A percentile compares a stretch with the other conserved stretches of the same genome.
Evolutionary conservation across 176 grass and related monocot species (phyloP).

Genomic region (Oryza meridionalis): DNA sequence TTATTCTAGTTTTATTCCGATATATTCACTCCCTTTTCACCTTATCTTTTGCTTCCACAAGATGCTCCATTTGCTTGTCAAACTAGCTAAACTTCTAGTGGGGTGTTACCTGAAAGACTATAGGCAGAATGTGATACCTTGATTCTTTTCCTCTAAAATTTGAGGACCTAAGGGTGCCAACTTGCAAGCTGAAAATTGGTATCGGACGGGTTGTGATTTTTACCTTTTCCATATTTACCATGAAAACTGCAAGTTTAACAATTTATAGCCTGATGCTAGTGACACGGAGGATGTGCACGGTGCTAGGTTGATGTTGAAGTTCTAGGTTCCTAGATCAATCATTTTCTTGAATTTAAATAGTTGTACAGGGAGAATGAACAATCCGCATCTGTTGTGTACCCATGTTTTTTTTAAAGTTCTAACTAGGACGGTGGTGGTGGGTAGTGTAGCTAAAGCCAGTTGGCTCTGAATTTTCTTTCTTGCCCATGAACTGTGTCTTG

Average conservation of each 20-base stretch:
- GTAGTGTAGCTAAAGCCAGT: background rate
- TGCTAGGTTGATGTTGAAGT: background rate
- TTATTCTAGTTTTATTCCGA: conserved; percentile 31
- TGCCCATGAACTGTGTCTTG: background rate
- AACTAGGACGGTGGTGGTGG: background rate
- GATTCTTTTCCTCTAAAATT: conserved; percentile 7
- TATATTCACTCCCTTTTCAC: conserved; percentile 16
- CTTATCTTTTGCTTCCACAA: conserved; percentile 31
- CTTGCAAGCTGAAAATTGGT: background rate
- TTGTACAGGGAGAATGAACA: background rate
- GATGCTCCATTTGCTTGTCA: conserved; percentile 48
- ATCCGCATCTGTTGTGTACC: background rate
- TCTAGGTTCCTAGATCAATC: background rate
- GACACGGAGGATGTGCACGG: background rate
- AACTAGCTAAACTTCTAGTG: conserved; percentile 28
- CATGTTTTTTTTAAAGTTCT: background rate
- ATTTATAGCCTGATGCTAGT: background rate
- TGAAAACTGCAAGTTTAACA: background rate
- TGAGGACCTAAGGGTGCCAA: background rate
- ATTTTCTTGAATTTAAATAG: background rate
- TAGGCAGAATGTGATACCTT: background rate
- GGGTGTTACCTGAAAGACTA: background rate
- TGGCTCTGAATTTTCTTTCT: background rate
- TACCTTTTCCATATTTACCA: background rate
- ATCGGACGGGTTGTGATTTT: background rate